A percentile compares a stretch with the other conserved stretches of the same genome.
These are phyloP conservation scores for Kluyveromyces aestuarii DNA, from an alignment of 805 yeast species.

Conservation along the genomic window DNA sequence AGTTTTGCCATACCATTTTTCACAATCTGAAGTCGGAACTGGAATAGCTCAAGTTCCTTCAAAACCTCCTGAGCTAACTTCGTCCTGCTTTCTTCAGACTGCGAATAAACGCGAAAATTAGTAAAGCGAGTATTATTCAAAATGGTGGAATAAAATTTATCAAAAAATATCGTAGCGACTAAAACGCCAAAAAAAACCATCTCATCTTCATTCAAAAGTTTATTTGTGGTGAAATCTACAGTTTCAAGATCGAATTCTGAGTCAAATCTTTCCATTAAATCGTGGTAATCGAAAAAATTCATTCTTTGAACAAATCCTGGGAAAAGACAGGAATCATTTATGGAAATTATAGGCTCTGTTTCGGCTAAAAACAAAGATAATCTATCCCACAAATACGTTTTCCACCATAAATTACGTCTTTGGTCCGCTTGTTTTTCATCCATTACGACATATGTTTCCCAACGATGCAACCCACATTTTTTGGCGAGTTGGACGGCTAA, in stretches of 20 bases:
- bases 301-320: slow-evolving; percentile 17
- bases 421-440: slow-evolving; percentile 23
- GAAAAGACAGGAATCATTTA: slow-evolving; percentile 14
- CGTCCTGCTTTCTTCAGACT: slow-evolving; percentile 12
- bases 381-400: slow-evolving; percentile 20
- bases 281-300: slow-evolving; percentile 7
- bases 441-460: slow-evolving; percentile 29
- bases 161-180: slow-evolving; percentile 11
- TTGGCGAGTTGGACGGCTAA: slow-evolving; percentile 17
- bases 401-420: slow-evolving; percentile 25
- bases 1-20: slow-evolving; percentile 14
- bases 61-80: slow-evolving; percentile 14
- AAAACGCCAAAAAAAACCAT: slow-evolving; percentile 15
- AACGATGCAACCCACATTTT: slow-evolving; percentile 22
- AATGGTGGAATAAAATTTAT: slow-evolving; percentile 15
- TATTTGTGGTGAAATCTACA: background rate
- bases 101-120: slow-evolving; percentile 18
- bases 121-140: slow-evolving; percentile 21
- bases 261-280: slow-evolving; percentile 3
- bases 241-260: background rate
- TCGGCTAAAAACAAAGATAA: slow-evolving; percentile 10
- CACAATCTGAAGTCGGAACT: slow-evolving; percentile 13
- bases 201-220: background rate
- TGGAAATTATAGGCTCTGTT: slow-evolving; percentile 15
- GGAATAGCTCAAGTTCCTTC: slow-evolving; percentile 8